These are phyloP conservation scores for Kokia cookei DNA, from an alignment of 441 rosid species.

Conservation along the genomic window DNA sequence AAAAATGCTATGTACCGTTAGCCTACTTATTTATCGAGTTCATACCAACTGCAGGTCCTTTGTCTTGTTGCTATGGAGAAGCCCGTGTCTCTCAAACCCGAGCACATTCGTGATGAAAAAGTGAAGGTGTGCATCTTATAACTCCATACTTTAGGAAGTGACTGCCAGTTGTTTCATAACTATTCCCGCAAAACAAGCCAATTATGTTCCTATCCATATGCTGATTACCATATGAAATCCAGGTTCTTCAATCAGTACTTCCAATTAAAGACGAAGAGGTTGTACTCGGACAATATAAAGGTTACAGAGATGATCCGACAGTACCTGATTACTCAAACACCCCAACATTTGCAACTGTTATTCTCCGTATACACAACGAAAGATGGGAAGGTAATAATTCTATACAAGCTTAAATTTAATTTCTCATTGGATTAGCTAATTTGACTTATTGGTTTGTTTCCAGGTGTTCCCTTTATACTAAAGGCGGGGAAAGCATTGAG, in stretches of 20 bases:
- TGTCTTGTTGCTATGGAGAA: slow-evolving; percentile 98
- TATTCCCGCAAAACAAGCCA: background rate
- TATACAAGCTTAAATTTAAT: background rate
- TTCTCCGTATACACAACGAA: slow-evolving; percentile 86
- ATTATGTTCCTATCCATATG: background rate
- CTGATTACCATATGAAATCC: slow-evolving; percentile 20
- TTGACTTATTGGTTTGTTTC: slow-evolving; percentile 10
- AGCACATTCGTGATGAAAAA: slow-evolving; percentile 98
- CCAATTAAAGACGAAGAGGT: slow-evolving; percentile 91
- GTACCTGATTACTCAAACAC: slow-evolving; percentile 91
- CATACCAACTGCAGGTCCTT: slow-evolving; percentile 54
- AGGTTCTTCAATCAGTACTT: slow-evolving; percentile 95
- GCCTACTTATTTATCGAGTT: slow-evolving; percentile 7
- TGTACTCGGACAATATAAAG: slow-evolving; percentile 93
- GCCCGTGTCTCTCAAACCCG: slow-evolving; percentile 91
- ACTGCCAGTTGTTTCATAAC: background rate
- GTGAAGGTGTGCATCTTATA: slow-evolving; percentile 61
- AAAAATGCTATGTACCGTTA: background rate
- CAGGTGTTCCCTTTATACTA: slow-evolving; percentile 93
- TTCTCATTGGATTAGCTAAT: slow-evolving; percentile 7
- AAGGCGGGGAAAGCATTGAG: slow-evolving; percentile 97
- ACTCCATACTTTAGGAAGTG: background rate
- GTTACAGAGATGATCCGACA: slow-evolving; percentile 90
- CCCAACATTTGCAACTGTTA: slow-evolving; percentile 87
- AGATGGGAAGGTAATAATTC: slow-evolving; percentile 87